These are phyloP conservation scores for Leptosphaerulina australis DNA, from an alignment of 2,329 filamentous ascomycete species.

Conservation along the genomic window DNA sequence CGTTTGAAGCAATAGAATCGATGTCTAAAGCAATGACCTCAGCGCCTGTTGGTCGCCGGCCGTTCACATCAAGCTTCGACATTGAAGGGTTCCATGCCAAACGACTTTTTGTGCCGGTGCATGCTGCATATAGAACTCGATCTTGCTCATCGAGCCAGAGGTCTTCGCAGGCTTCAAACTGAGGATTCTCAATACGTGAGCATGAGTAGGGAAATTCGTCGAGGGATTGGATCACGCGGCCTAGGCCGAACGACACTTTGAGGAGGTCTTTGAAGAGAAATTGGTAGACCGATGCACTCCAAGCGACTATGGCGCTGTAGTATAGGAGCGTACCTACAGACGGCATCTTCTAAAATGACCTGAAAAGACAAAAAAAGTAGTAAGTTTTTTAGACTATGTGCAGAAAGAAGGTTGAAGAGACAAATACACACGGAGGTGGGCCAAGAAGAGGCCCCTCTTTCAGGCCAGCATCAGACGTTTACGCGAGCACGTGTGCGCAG, in stretches of 20 bases:
- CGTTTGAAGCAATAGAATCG: slow-evolving; percentile 32
- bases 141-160: slow-evolving; percentile 39
- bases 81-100: slow-evolving; percentile 36
- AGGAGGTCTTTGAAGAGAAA: slow-evolving; percentile 34
- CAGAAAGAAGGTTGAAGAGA: background rate
- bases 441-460: slow-evolving; percentile 1
- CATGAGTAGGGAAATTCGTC: slow-evolving; percentile 40
- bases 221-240: slow-evolving; percentile 34
- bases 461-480: slow-evolving; percentile 11
- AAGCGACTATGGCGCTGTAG: slow-evolving; percentile 32
- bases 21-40: slow-evolving; percentile 39
- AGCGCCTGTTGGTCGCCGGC: slow-evolving; percentile 29
- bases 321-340: slow-evolving; percentile 14
- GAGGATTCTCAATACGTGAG: slow-evolving; percentile 30
- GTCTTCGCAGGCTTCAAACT: slow-evolving; percentile 40
- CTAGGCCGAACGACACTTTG: slow-evolving; percentile 30
- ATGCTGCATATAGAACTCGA: slow-evolving; percentile 38
- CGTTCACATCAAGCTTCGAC: slow-evolving; percentile 27
- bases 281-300: slow-evolving; percentile 37
- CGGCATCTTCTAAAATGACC: background rate
- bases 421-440: background rate
- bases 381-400: background rate
- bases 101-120: slow-evolving; percentile 29
- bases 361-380: background rate
- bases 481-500: slow-evolving; percentile 16